A percentile compares a stretch with the other conserved stretches of the same genome.
Conservation (phyloP, 2,329 filamentous ascomycete species). For the Beauveria caledonica region DNA sequence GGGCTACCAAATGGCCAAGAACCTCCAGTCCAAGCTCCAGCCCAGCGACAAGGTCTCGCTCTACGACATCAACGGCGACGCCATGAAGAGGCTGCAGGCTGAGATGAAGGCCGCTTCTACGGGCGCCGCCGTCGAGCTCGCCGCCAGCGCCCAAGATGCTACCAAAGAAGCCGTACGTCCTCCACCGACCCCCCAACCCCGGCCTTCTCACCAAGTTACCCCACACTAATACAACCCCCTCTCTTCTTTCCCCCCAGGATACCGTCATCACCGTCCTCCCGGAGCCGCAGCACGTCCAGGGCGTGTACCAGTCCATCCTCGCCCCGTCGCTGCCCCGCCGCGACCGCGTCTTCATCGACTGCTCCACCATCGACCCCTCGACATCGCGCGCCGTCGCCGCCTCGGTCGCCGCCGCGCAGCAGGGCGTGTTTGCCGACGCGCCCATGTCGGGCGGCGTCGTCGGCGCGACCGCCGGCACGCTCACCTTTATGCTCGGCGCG, state of each 20-base stretch:
- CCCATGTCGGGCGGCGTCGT: conserved; percentile 97
- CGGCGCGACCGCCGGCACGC: conserved; percentile 74
- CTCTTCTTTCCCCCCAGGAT: conserved; percentile 45
- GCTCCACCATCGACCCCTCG: conserved; percentile 88
- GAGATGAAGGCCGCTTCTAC: conserved; percentile 37
- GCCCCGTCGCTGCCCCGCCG: conserved; percentile 42
- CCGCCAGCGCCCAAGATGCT: conserved; percentile 38
- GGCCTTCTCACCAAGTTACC: not conserved
- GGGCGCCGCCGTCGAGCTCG: conserved; percentile 40
- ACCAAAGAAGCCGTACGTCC: conserved; percentile 43
- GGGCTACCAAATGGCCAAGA: conserved; percentile 57
- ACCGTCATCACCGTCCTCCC: conserved; percentile 83
- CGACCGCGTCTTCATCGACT: conserved; percentile 82
- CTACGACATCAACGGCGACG: conserved; percentile 48
- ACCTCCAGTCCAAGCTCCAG: conserved; percentile 48
- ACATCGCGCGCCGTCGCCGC: conserved; percentile 73
- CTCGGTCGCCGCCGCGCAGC: conserved; percentile 52
- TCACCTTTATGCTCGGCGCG: conserved; percentile 93
- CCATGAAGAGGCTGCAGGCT: conserved; percentile 36
- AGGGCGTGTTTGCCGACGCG: conserved; percentile 81
- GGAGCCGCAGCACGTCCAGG: conserved; percentile 78
- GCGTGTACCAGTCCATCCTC: conserved; percentile 72
- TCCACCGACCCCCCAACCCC: not conserved
- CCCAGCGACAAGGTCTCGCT: conserved; percentile 43
- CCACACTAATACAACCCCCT: conserved; percentile 5